Evolutionary conservation across 163 green algal genomes (phyloP), one percentile per base, ranked within the genome.

Genomic region (Coccomyxa subellipsoidea): DNA sequence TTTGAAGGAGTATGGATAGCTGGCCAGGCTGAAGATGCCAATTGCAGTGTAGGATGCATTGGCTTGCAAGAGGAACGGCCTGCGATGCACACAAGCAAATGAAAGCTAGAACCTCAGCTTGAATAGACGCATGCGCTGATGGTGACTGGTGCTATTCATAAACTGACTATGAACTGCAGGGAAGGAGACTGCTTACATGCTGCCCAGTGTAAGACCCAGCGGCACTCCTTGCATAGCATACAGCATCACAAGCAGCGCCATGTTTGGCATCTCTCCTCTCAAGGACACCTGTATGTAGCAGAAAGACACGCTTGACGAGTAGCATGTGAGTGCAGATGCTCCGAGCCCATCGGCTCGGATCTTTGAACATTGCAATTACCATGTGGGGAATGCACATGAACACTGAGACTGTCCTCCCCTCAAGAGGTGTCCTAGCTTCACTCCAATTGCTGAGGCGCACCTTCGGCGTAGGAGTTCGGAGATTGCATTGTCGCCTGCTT

Each of bases 1-100:
- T 89, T 99, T 99, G 85, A 98, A 94, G n/a, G 90, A 95, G 89
- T 98, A 99, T 25, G 96, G 96, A 86, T 97, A 98, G 38, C 89
- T 84, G 0, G 93, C 92, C 10, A 98, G 83, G 12, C 90, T 92
- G 85, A 99, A 99, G 69, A 97, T 84, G 76, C 95, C 95, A 77
- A 97, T 96, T 84, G 94, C 86, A 34, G 91, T 94, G 86, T 94
- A 94, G 4, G 85, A 93, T 53, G 94, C 88, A 75, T 90, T 92
- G 18, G 88, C 84, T 47, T 95, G 92, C 79, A 98, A 90, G 78
- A 97, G 88, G 84, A 98, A 98, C 0, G 92, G 92, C 85, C 92
- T 97, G 87, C 75, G 72, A 9, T 37, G 36, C 35, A 66, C 82
- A 69, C 8, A 15, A 79, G 10, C 40, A 70, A n/a, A n/a, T n/a